phyloP scores from a whole-genome alignment of 345 rosid species.

The Brassica rapa region DNA sequence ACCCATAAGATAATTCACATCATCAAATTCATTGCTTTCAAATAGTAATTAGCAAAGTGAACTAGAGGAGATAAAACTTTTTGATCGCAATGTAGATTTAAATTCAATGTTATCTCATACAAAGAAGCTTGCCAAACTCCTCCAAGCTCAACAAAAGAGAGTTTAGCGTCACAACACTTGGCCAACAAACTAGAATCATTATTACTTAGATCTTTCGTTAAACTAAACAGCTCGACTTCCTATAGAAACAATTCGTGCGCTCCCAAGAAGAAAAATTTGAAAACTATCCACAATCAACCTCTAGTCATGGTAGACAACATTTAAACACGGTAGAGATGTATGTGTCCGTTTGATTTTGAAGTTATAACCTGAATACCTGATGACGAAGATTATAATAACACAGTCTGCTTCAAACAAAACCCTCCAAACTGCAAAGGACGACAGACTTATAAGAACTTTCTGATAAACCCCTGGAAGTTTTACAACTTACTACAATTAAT shows the following conservation, averaged over 20 bases:
- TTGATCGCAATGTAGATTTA: slow-evolving; percentile 28
- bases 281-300: too few relatives aligned
- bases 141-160: slow-evolving; percentile 66
- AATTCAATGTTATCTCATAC: slow-evolving; percentile 59
- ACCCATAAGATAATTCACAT: neutral
- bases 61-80: slow-evolving; percentile 34
- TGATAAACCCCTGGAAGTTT: slow-evolving; percentile 8
- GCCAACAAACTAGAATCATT: slow-evolving; percentile 29
- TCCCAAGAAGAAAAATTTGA: slow-evolving; percentile 9
- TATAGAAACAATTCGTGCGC: slow-evolving; percentile 50
- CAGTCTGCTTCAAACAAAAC: neutral
- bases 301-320: too few relatives aligned
- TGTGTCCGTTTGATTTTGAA: too few relatives aligned
- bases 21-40: neutral
- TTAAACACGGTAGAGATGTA: too few relatives aligned
- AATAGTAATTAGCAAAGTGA: too few relatives aligned
- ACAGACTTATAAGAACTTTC: neutral
- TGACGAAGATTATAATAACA: slow-evolving; percentile 57
- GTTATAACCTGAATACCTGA: slow-evolving; percentile 45
- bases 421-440: neutral
- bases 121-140: slow-evolving; percentile 80
- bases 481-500: neutral
- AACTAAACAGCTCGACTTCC: slow-evolving; percentile 50
- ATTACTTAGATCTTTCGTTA: slow-evolving; percentile 47
- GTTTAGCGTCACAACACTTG: slow-evolving; percentile 26